Percentiles rank a stretch among this genome's conserved stretches.
Conservation (phyloP, 2,329 filamentous ascomycete genomes). For the Tetracladium maxilliforme region DNA sequence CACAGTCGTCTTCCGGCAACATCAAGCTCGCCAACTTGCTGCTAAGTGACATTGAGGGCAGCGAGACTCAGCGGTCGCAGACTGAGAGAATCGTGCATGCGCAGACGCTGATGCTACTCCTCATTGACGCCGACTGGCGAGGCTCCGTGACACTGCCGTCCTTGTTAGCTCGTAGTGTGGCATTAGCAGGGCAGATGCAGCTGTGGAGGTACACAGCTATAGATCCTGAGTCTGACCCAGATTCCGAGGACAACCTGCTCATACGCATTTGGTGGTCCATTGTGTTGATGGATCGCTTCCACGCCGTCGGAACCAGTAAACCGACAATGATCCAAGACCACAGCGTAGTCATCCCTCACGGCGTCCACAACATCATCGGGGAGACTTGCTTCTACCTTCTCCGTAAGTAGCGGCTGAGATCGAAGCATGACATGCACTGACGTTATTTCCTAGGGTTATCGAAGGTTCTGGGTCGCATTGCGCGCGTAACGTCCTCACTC, state of each 20-base stretch:
- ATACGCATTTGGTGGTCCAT: constrained; percentile 59
- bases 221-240: constrained; percentile 34
- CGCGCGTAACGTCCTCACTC: constrained; percentile 28
- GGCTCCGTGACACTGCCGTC: constrained; percentile 22
- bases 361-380: constrained; percentile 45
- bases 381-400: constrained; percentile 48
- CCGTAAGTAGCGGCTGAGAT: constrained; percentile 30
- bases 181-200: no score
- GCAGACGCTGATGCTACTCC: constrained; percentile 51
- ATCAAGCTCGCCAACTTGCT: constrained; percentile 6
- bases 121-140: constrained; percentile 48
- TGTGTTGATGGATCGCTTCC: constrained; percentile 59
- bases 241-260: constrained; percentile 46
- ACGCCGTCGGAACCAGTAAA: constrained; percentile 51
- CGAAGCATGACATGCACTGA: not conserved
- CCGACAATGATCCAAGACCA: constrained; percentile 48
- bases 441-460: constrained; percentile 31
- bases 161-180: no score
- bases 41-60: constrained; percentile 7
- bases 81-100: constrained; percentile 38
- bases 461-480: constrained; percentile 40
- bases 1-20: no score
- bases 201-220: no score
- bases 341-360: constrained; percentile 41
- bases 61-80: constrained; percentile 16